phyloP scores from a whole-genome alignment of 2,329 filamentous ascomycete species.

The Diaporthe longicolla region DNA sequence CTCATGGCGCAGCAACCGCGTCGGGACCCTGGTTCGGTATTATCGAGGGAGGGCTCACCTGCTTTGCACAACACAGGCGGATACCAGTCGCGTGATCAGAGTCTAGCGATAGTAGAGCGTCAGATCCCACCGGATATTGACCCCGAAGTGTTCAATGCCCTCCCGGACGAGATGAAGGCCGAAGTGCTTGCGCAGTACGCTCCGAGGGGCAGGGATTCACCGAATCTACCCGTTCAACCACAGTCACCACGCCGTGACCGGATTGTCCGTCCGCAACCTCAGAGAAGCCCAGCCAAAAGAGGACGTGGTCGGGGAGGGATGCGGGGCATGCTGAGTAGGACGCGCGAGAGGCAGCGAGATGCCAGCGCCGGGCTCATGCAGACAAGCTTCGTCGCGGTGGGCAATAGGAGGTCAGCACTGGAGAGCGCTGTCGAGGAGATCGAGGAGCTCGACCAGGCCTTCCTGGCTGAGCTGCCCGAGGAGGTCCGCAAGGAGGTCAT shows the following conservation, averaged over 20 bases:
- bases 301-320: constrained; percentile 50
- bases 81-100: constrained; percentile 57
- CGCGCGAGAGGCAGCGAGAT: constrained; percentile 65
- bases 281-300: constrained; percentile 77
- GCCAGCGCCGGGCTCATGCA: constrained; percentile 76
- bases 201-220: constrained; percentile 49
- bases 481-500: constrained; percentile 85
- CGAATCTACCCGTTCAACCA: constrained; percentile 51
- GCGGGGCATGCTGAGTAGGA: constrained; percentile 58
- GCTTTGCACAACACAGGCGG: constrained; percentile 11
- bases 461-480: constrained; percentile 86
- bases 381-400: constrained; percentile 75
- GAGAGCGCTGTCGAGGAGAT: constrained; percentile 52
- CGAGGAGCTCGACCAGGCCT: constrained; percentile 75
- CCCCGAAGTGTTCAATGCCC: constrained; percentile 82
- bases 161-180: constrained; percentile 88
- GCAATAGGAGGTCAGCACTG: constrained; percentile 51
- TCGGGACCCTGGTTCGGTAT: constrained; percentile 43
- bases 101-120: constrained; percentile 49
- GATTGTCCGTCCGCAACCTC: constrained; percentile 64
- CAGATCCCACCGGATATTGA: constrained; percentile 83
- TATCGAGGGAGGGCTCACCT: constrained; percentile 50
- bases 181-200: constrained; percentile 85
- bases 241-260: constrained; percentile 72
- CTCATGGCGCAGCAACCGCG: constrained; percentile 72